Base-by-base conservation (phyloP, 1,284 basidiomycete genomes). In the Prillingera fragicola region DNA sequence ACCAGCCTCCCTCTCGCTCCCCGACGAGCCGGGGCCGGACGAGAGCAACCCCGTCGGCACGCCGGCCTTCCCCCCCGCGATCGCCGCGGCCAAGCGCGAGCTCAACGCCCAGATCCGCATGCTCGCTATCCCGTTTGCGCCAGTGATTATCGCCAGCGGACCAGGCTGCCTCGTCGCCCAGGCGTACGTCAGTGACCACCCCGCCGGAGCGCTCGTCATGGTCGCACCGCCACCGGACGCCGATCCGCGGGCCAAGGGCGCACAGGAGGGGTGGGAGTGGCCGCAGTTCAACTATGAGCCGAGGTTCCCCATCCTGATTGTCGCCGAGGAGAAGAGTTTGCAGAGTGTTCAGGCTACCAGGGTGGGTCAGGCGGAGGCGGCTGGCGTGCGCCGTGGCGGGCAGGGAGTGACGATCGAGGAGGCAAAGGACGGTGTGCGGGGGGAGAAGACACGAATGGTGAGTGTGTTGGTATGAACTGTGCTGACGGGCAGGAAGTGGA, bases 151-250 rank as follows among this genome's bases (percentile, higher is more conserved):
- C 50, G 77, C 82, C 1, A 73, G 75, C 8, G 74, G 73, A 1
- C 60, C 69, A 1, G 74, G 74, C 12, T 63, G 63, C 15, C 69
- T 84, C 35, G 76, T 84, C 41, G 77, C 79, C 9, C 80, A 84
- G 60, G 74, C 78, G 12, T 84, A 82, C 60, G 77, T 84, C 43
- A 81, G 79, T 8, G 82, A 80, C 25, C 67, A 81, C 56, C 80
- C 80, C 2, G 80, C 80, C 3, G 73, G 73, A 9, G 82, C 76
- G 0, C 69, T 84, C 33, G 74, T 82, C 32, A 71, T 84, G 21
- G 74, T 82, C 28, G 75, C 78, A 23, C 82, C 82, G 15, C 78
- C 79, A 3, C 48, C 49, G 1, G 62, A 65, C 37, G 44, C 42
- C 5, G 62, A 57, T 37, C 54, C 55, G 14, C 72, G 24, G 72